A percentile compares a stretch with the other conserved stretches of the same genome.
Evolutionary conservation across 805 yeast genomes (phyloP).

Genomic region (Candida lessepsii): DNA sequence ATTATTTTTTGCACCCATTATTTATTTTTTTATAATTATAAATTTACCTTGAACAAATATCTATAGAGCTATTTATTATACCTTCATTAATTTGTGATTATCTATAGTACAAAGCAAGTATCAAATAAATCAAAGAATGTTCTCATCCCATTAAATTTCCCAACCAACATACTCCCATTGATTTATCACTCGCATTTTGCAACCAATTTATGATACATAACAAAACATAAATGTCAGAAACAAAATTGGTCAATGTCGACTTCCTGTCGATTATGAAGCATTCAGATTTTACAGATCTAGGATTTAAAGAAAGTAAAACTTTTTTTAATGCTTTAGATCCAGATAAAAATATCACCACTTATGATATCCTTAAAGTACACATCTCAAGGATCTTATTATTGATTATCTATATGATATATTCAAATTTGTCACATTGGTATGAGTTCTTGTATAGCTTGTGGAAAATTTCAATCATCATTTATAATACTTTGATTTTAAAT

Average conservation of each 20-base stretch:
- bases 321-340: conserved; percentile 17
- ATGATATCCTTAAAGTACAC: conserved; percentile 19
- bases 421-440: background rate
- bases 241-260: background rate
- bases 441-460: background rate
- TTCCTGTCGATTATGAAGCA: background rate
- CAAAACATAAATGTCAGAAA: background rate
- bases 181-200: conserved; percentile 7
- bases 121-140: too few species aligned
- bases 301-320: conserved; percentile 13
- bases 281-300: conserved; percentile 6
- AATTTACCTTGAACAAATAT: too few species aligned
- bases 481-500: conserved; percentile 5
- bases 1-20: conserved; percentile 24
- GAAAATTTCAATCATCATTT: conserved; percentile 2
- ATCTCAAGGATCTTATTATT: conserved; percentile 16
- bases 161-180: too few species aligned
- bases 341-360: conserved; percentile 17
- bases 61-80: too few species aligned
- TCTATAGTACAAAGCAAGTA: too few species aligned
- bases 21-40: too few species aligned
- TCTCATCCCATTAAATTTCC: too few species aligned
- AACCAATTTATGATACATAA: conserved; percentile 3
- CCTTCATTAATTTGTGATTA: too few species aligned
- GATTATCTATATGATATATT: conserved; percentile 4